phyloP scores from a whole-genome alignment of 108 stramenopile genomes.

The Cyclotella kingstonii region DNA sequence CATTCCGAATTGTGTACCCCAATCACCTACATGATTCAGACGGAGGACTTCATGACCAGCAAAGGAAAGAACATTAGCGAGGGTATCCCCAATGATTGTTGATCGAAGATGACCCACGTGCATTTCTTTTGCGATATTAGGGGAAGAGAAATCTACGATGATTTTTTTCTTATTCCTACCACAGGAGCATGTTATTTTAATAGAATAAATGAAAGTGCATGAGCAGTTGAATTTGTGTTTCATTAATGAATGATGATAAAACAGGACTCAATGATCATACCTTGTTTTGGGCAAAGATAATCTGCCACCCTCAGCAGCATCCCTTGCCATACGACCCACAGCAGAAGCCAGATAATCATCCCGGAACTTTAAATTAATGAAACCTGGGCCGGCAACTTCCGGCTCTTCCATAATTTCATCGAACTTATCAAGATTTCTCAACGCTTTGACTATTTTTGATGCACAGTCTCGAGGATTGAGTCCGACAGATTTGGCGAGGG shows the following conservation, averaged over 20 bases:
- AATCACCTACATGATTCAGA: constrained; percentile 98
- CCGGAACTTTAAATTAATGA: constrained; percentile 89
- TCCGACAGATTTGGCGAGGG: constrained; percentile 51
- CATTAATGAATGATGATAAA: neutral
- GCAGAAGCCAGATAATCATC: constrained; percentile 66
- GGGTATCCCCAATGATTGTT: constrained; percentile 97
- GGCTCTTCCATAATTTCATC: constrained; percentile 74
- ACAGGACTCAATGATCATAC: constrained; percentile 34
- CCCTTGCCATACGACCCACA: constrained; percentile 56
- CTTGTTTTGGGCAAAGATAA: constrained; percentile 54
- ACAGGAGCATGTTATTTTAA: neutral
- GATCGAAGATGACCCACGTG: constrained; percentile 98
- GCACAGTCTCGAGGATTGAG: constrained; percentile 69
- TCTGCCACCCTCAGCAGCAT: constrained; percentile 53
- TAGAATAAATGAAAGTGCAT: neutral
- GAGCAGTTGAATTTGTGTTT: neutral
- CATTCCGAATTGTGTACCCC: constrained; percentile 99
- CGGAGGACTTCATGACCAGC: constrained; percentile 90
- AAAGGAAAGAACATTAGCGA: constrained; percentile 90
- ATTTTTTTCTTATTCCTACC: constrained; percentile 64
- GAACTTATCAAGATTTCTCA: constrained; percentile 52
- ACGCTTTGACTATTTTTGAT: constrained; percentile 55
- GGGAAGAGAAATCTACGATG: constrained; percentile 95
- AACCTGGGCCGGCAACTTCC: constrained; percentile 89
- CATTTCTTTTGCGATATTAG: constrained; percentile 99